phyloP scores from a whole-genome alignment of 345 rosid species.

The Populus deltoides region DNA sequence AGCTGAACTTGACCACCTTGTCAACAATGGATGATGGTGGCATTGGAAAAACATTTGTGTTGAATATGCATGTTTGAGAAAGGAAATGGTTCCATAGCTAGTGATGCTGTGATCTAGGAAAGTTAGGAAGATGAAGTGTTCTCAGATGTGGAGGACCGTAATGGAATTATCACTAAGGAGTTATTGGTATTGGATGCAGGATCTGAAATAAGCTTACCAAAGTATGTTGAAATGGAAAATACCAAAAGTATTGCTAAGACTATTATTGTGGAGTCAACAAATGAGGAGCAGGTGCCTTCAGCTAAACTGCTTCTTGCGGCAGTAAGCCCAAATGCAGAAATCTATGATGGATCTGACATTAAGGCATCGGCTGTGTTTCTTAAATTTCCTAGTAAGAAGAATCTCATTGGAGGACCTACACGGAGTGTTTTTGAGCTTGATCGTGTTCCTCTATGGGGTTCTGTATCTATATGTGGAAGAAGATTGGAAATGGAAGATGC shows the following conservation, averaged over 20 bases:
- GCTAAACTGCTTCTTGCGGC: slow-evolving; percentile 58
- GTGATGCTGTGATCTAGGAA: slow-evolving; percentile 44
- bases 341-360: slow-evolving; percentile 33
- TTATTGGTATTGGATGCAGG: slow-evolving; percentile 51
- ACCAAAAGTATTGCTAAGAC: slow-evolving; percentile 58
- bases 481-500: slow-evolving; percentile 35
- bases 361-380: slow-evolving; percentile 59
- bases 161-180: slow-evolving; percentile 47
- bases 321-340: slow-evolving; percentile 42
- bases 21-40: slow-evolving; percentile 1
- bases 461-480: slow-evolving; percentile 22
- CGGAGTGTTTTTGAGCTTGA: slow-evolving; percentile 24
- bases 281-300: slow-evolving; percentile 54
- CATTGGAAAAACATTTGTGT: slow-evolving; percentile 1
- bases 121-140: slow-evolving; percentile 55
- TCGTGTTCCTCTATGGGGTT: slow-evolving; percentile 29
- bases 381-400: slow-evolving; percentile 56
- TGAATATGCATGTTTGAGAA: slow-evolving; percentile 8
- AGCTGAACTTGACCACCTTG: background rate
- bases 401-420: slow-evolving; percentile 20
- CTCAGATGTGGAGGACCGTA: slow-evolving; percentile 48
- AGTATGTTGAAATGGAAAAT: slow-evolving; percentile 40
- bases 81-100: slow-evolving; percentile 15
- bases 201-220: slow-evolving; percentile 52
- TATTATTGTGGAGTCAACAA: slow-evolving; percentile 56